Conservation (phyloP, 352 stramenopile genomes). For the Globisporangium emineosum region DNA sequence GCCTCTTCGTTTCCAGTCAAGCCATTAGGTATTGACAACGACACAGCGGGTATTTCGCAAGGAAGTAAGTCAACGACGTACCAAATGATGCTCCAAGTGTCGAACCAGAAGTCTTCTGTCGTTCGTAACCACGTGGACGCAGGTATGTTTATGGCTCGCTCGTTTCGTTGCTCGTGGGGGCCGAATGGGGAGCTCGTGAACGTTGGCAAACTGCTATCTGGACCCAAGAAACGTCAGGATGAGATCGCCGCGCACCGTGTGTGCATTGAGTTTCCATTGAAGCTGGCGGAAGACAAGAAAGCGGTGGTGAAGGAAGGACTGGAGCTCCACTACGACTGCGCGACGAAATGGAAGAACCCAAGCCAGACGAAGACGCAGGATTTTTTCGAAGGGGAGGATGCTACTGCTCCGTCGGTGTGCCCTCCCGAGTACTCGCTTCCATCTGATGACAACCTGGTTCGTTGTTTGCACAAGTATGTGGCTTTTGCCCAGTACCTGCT, state of each 20-base stretch:
- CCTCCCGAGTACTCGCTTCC: conserved; percentile 46
- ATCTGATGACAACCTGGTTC: conserved; percentile 43
- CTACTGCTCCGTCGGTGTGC: conserved; percentile 18
- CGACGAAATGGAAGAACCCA: conserved; percentile 19
- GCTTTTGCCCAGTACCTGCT: conserved; percentile 31
- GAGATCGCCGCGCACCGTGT: conserved; percentile 27
- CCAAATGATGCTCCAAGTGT: conserved; percentile 55
- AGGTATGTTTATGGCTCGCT: conserved; percentile 73
- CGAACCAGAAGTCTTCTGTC: conserved; percentile 28
- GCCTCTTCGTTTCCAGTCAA: conserved; percentile 25
- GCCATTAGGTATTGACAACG: conserved; percentile 36
- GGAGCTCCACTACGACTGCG: conserved; percentile 55
- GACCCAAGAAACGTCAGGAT: conserved; percentile 17
- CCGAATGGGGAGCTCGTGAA: conserved; percentile 76
- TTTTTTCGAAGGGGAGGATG: conserved; percentile 27
- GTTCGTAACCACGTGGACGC: conserved; percentile 58
- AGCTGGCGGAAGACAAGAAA: conserved; percentile 32
- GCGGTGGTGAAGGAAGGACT: conserved; percentile 46
- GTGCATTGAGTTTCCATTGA: conserved; percentile 54
- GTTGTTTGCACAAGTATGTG: conserved; percentile 62
- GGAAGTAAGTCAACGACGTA: conserved; percentile 62
- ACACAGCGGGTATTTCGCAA: conserved; percentile 23
- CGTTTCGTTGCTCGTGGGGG: conserved; percentile 80
- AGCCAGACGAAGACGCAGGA: conserved; percentile 11
- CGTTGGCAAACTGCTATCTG: conserved; percentile 40